Evolutionary conservation across 169 alveolate genomes (phyloP), one percentile per base, ranked within the genome.

Genomic region (Amoebophrya sp.): DNA sequence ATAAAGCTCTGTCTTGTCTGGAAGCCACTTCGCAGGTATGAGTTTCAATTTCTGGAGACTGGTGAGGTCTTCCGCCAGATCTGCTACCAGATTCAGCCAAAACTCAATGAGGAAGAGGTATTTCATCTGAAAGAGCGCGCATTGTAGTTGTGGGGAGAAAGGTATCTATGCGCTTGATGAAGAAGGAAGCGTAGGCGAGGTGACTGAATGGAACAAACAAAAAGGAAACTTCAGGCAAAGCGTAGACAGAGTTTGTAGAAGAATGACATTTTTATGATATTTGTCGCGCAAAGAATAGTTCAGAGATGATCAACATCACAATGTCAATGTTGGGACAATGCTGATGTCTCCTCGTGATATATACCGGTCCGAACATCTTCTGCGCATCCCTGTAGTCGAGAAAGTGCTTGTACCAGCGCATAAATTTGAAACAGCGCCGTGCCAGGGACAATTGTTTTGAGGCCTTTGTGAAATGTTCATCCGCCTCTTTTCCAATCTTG

Each of bases 361-460:
- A n/a, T n/a, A 47, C 36, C 83, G 83, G 83, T 6, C 38, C 36
- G 83, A 36, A 36, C 83, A 65, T 65, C 83, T 0, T 26, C 33
- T 26, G 39, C 33, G 83, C 83, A 0, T 65, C 36, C 33, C 83
- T 6, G 83, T 65, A 65, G 83, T 65, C 83, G 39, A 65, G 83
- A 65, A 65, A 65, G 33, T 65, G 83, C 83, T 65, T 65, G 83
- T 26, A 65, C 83, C 83, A 65, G 83, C 83, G 83, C 2, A 65
- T 29, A 26, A 65, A 65, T 36, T 65, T 65, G 83, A 65, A 65
- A 36, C 83, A 65, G 39, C 83, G 83, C 36, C 83, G 83, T 36
- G 83, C 83, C 3, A 65, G 83, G 2, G 83, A 65, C 2, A 65
- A 36, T 36, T 65, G 83, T 36, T 65, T 65, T 36, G 83, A 65